Evolutionary conservation across 1,139 yeast genomes (phyloP).

Genomic region (Yamadazyma dushanensis): DNA sequence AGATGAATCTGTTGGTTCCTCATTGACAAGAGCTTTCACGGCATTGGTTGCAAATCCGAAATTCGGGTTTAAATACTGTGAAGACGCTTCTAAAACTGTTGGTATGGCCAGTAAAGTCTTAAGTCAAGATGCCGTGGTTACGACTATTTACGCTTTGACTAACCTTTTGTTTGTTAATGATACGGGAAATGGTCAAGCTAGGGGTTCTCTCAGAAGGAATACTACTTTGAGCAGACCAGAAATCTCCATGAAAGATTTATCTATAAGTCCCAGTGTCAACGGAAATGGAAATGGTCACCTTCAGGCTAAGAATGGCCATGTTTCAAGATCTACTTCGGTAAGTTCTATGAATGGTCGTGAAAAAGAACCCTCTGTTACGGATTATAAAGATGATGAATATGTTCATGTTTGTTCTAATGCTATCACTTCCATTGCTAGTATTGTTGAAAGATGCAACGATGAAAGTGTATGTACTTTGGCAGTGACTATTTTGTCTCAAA

Average conservation of each 20-base stretch:
- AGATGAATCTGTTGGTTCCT: conserved; percentile 46
- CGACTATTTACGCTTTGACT: conserved; percentile 82
- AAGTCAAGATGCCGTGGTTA: conserved; percentile 79
- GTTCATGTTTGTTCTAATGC: conserved; percentile 55
- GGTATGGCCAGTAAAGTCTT: conserved; percentile 48
- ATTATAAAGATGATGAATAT: conserved; percentile 32
- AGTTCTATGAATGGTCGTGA: conserved; percentile 9
- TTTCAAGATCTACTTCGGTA: conserved; percentile 12
- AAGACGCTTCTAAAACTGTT: conserved; percentile 39
- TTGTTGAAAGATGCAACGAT: conserved; percentile 69
- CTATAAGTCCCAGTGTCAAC: conserved; percentile 5
- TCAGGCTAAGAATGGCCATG: neutral
- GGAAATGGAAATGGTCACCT: conserved; percentile 2
- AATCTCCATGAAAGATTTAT: conserved; percentile 17
- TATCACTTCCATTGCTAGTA: conserved; percentile 68
- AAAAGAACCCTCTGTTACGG: conserved; percentile 12
- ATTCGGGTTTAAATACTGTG: conserved; percentile 30
- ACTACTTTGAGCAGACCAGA: conserved; percentile 22
- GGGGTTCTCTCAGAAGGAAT: conserved; percentile 28
- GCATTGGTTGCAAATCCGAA: conserved; percentile 48
- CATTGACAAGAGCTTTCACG: conserved; percentile 50
- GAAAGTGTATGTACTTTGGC: conserved; percentile 78
- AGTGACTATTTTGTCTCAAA: conserved; percentile 81
- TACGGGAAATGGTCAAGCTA: conserved; percentile 27
- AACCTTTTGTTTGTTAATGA: conserved; percentile 67